Base-by-base conservation (phyloP, 78 protist genomes). In the Creolimax fragrantissima region DNA sequence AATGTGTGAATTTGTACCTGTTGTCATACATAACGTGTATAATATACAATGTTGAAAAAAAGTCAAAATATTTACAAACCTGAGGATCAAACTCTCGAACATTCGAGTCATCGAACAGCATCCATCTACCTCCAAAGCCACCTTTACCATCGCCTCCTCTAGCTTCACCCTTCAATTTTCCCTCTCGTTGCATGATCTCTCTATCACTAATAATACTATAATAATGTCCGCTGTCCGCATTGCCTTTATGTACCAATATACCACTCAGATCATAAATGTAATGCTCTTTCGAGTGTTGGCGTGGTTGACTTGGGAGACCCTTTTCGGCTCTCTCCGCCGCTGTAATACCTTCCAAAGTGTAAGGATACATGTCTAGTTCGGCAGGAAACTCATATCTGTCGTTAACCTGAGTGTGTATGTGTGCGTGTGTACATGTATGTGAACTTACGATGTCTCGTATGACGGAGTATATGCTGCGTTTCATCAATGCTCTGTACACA, bases 171-270 rank as follows among this genome's bases (percentile, higher is more conserved):
- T 32, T 17, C 74, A 11, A 58, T 17, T 17, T 11, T 11, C 17
- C 74, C 11, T 11, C 17, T 11, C 74, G 17, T 17, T 32, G 74
- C 74, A 32, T 17, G 39, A 17, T 58, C 17, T 58, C 74, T 58
- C 17, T 58, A 32, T 32, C 74, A 58, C 17, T 17, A 58, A 58
- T 17, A 17, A 58, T 32, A 58, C 74, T 86, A 93, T 96, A 96
- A 93, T 96, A 96, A 47, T 96, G 98, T 3, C 98, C 98, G n/a
- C 95, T 39, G 44, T 96, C 96, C 3, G 98, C 93, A 2, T 92
- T 93, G n/a, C 98, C 98, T n/a, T 93, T 45, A 93, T 96, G 98
- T 3, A 96, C 97, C 5, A 96, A 89, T 3, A 96, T 84, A 5
- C 98, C 98, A 24, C 3, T 36, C 35, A 96, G 88, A 43, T 43